phyloP scores from a whole-genome alignment of 2,329 filamentous ascomycete genomes.

The Monosporascus sp. region DNA sequence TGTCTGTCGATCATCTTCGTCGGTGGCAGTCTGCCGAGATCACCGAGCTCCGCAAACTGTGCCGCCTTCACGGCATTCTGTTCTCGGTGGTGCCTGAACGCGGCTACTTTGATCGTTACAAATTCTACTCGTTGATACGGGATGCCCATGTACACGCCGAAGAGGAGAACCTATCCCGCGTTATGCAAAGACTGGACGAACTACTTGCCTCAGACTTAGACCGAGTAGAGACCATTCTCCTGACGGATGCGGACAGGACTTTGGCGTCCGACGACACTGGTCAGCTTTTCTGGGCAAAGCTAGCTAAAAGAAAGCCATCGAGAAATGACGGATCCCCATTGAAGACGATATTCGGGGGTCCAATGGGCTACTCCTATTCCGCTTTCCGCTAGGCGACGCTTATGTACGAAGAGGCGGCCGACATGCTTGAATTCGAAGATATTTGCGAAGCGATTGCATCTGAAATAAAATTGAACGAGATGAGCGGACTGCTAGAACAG shows the following conservation, averaged over 20 bases:
- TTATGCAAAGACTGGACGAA: conserved; percentile 27
- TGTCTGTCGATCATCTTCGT: conserved; percentile 32
- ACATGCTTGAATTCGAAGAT: conserved; percentile 34
- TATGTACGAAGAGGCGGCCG: conserved; percentile 42
- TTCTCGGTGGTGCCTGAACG: conserved; percentile 30
- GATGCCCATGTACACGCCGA: conserved; percentile 36
- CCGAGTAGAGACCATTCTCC: conserved; percentile 39
- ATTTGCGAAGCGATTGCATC: conserved; percentile 41
- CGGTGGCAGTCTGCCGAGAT: conserved; percentile 46
- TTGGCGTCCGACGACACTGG: conserved; percentile 46
- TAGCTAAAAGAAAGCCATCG: not conserved
- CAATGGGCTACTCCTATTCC: conserved; percentile 44
- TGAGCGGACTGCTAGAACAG: conserved; percentile 37
- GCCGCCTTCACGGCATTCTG: conserved; percentile 39
- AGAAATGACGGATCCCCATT: conserved; percentile 22
- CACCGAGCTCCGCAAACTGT: conserved; percentile 35
- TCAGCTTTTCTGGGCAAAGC: conserved; percentile 8
- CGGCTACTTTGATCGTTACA: conserved; percentile 2
- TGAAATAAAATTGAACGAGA: conserved; percentile 38
- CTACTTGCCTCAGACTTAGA: conserved; percentile 16
- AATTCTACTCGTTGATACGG: conserved; percentile 23
- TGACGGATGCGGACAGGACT: conserved; percentile 56
- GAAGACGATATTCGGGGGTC: conserved; percentile 40
- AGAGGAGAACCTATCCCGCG: conserved; percentile 30
- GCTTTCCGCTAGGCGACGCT: conserved; percentile 51